Evolutionary conservation across 2,329 filamentous ascomycete genomes (phyloP).

Genomic region (Aspergillus fischeri): DNA sequence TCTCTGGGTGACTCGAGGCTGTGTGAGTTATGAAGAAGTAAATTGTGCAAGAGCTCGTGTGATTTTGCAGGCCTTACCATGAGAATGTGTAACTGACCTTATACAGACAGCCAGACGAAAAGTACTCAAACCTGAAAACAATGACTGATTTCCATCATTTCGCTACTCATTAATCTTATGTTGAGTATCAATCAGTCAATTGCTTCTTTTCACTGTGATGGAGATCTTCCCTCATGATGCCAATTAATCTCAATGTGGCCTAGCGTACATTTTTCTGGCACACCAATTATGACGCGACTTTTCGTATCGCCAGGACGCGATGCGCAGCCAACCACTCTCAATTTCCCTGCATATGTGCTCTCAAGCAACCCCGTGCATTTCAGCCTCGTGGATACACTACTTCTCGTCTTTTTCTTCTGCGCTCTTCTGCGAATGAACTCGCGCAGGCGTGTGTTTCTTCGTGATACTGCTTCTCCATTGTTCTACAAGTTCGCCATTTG

Average conservation of each 20-base stretch:
- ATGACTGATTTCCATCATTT: background rate
- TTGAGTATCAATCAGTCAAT: background rate
- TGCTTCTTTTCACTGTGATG: background rate
- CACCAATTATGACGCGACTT: constrained; percentile 6
- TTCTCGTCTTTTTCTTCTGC: background rate
- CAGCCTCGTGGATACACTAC: background rate
- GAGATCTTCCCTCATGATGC: background rate
- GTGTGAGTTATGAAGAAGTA: background rate
- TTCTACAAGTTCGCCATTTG: background rate
- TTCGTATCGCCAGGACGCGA: background rate
- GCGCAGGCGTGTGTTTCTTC: background rate
- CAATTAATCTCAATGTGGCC: constrained; percentile 25
- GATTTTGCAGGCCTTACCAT: background rate
- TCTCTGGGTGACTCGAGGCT: background rate
- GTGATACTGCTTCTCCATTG: background rate
- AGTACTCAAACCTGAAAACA: background rate
- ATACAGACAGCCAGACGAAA: background rate
- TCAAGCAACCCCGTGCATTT: background rate
- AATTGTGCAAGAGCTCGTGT: background rate
- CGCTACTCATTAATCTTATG: background rate
- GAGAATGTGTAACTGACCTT: background rate
- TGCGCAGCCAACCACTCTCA: background rate
- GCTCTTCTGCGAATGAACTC: background rate
- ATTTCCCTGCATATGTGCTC: background rate
- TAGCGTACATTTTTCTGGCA: constrained; percentile 21